These are phyloP conservation scores for Ophiosphaerella herpotricha DNA, from an alignment of 2,329 filamentous ascomycete species.

Conservation along the genomic window DNA sequence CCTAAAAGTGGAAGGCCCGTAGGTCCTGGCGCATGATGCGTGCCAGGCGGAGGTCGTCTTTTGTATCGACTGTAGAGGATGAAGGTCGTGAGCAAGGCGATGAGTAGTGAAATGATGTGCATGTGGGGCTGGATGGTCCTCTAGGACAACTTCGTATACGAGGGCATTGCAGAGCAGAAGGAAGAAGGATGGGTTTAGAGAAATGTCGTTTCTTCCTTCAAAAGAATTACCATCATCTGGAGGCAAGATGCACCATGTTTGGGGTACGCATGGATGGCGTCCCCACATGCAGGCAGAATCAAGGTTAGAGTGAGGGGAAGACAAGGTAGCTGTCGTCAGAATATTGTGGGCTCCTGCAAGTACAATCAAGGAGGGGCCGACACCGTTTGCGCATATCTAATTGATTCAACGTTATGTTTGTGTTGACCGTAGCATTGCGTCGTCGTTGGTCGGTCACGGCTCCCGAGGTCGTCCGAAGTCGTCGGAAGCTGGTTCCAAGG, in stretches of 20 bases:
- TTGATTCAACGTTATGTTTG: no score
- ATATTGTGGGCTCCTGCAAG: not conserved
- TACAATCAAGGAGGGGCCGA: not conserved
- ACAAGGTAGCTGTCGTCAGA: not conserved
- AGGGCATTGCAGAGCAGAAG: not conserved
- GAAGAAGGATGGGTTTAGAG: not conserved
- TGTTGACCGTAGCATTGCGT: no score
- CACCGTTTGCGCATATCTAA: not conserved
- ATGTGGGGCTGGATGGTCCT: slow-evolving; percentile 17
- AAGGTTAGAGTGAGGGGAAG: slow-evolving; percentile 15
- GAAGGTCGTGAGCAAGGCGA: slow-evolving; percentile 12
- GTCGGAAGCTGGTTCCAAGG: no score
- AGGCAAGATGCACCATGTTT: not conserved
- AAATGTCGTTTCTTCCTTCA: not conserved
- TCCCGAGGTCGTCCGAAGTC: no score
- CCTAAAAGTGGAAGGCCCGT: slow-evolving; percentile 33
- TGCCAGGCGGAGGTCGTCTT: slow-evolving; percentile 20
- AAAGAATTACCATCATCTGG: no score
- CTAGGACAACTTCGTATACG: not conserved
- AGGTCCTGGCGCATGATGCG: slow-evolving; percentile 27
- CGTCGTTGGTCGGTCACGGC: no score
- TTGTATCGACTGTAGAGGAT: slow-evolving; percentile 14
- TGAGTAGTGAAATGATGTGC: slow-evolving; percentile 20
- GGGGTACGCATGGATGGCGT: slow-evolving; percentile 3
- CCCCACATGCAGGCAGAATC: slow-evolving; percentile 16